These are phyloP conservation scores for Obba rivulosa DNA, from an alignment of 768 basidiomycete genomes.

Conservation along the genomic window DNA sequence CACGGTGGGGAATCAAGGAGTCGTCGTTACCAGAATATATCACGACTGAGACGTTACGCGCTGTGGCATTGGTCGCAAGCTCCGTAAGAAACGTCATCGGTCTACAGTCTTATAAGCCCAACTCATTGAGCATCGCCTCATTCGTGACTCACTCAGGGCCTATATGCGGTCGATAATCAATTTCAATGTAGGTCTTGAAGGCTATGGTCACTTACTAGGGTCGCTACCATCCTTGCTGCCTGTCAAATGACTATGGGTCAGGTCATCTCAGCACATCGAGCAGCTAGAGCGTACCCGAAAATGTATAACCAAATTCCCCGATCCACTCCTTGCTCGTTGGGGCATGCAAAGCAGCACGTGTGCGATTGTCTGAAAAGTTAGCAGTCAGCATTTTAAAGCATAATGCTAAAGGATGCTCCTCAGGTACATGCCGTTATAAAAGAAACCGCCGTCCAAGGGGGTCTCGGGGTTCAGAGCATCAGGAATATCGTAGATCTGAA, in stretches of 20 bases:
- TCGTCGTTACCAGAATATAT: conserved; percentile 70
- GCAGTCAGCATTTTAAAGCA: not conserved
- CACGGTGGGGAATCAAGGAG: conserved; percentile 54
- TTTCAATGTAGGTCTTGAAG: not conserved
- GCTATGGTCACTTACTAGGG: conserved; percentile 8
- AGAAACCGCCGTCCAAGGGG: conserved; percentile 45
- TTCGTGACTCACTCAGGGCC: conserved; percentile 31
- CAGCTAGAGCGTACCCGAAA: conserved; percentile 14
- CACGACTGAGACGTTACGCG: conserved; percentile 45
- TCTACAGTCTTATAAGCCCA: conserved; percentile 23
- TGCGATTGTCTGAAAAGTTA: conserved; percentile 37
- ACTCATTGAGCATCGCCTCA: not conserved
- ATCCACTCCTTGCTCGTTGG: conserved; percentile 52
- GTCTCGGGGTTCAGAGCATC: conserved; percentile 41
- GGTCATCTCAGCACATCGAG: not conserved
- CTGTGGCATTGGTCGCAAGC: conserved; percentile 60
- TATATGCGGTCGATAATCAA: conserved; percentile 6
- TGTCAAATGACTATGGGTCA: not conserved
- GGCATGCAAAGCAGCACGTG: conserved; percentile 61
- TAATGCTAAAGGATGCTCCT: not conserved
- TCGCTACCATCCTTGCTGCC: conserved; percentile 2
- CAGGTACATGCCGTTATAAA: conserved; percentile 49
- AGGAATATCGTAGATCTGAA: conserved; percentile 22
- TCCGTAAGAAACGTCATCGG: conserved; percentile 61
- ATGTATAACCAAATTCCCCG: conserved; percentile 23